Evolutionary conservation across 768 basidiomycete genomes (phyloP).

Genomic region (Roridomyces roridus): DNA sequence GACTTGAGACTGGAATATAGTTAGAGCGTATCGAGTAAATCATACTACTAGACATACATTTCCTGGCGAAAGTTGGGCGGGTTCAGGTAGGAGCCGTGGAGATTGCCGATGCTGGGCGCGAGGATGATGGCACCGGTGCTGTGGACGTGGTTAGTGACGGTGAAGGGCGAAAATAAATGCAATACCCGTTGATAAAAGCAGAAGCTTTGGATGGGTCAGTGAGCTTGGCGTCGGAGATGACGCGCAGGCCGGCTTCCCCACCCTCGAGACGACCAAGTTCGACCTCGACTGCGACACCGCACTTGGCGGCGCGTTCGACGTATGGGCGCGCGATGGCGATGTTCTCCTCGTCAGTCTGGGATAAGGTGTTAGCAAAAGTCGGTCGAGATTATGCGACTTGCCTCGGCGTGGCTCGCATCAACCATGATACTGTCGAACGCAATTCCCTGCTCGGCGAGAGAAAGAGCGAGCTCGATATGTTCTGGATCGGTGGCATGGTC

Average conservation of each 20-base stretch:
- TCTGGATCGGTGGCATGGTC: constrained; percentile 55
- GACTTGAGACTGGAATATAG: constrained; percentile 39
- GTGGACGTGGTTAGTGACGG: not conserved
- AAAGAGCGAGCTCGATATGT: constrained; percentile 51
- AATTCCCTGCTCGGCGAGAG: constrained; percentile 51
- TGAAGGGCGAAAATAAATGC: not conserved
- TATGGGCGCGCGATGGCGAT: constrained; percentile 50
- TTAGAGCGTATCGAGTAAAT: too few relatives aligned
- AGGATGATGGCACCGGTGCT: constrained; percentile 52
- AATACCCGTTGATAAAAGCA: constrained; percentile 46
- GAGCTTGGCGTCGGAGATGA: constrained; percentile 54
- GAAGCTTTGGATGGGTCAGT: constrained; percentile 50
- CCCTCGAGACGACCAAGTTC: constrained; percentile 56
- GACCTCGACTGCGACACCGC: constrained; percentile 51
- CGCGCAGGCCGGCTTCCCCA: constrained; percentile 53
- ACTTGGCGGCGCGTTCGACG: constrained; percentile 46
- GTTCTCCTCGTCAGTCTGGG: constrained; percentile 54
- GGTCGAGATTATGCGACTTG: constrained; percentile 13
- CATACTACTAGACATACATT: too few relatives aligned
- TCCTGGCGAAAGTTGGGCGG: constrained; percentile 52
- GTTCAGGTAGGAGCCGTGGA: constrained; percentile 52
- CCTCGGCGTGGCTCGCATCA: constrained; percentile 55
- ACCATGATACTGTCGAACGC: constrained; percentile 59
- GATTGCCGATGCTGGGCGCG: constrained; percentile 55
- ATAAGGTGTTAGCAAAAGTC: not conserved